Percentiles rank a stretch among this genome's conserved stretches.
Conservation (phyloP, 2,329 filamentous ascomycete species). For the Aphanoascus verrucosus region DNA sequence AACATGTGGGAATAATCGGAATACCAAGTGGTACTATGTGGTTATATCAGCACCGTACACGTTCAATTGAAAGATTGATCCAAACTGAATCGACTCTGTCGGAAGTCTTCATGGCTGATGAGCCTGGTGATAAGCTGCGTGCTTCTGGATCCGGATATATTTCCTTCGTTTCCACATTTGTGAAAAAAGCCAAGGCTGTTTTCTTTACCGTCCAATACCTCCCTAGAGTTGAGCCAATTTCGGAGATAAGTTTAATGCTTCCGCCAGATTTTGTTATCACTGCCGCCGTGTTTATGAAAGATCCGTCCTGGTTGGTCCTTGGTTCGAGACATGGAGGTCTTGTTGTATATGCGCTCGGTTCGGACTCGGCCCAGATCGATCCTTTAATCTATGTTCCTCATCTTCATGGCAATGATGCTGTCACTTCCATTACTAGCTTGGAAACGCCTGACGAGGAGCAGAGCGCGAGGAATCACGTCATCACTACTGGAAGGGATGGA, state of each 20-base stretch:
- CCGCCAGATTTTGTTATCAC: conserved; percentile 43
- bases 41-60: conserved; percentile 27
- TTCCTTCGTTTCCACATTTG: conserved; percentile 9
- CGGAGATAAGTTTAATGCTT: conserved; percentile 15
- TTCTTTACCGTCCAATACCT: not conserved
- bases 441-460: conserved; percentile 2
- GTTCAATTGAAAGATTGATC: conserved; percentile 21
- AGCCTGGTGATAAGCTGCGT: not conserved
- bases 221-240: not conserved
- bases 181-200: conserved; percentile 4
- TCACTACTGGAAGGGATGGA: conserved; percentile 69
- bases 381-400: conserved; percentile 17
- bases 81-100: conserved; percentile 23
- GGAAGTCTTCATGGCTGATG: conserved; percentile 21
- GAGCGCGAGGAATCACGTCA: conserved; percentile 32
- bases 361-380: conserved; percentile 10
- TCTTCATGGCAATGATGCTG: conserved; percentile 48
- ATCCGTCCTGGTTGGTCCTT: conserved; percentile 35
- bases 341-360: conserved; percentile 34
- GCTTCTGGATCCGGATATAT: not conserved
- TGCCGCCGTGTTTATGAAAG: conserved; percentile 34
- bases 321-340: conserved; percentile 49
- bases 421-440: conserved; percentile 50
- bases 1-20: conserved; percentile 28
- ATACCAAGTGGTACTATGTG: conserved; percentile 26